Conservation (phyloP, 176 grass and related monocot genomes). For the Triticum timopheevii region DNA sequence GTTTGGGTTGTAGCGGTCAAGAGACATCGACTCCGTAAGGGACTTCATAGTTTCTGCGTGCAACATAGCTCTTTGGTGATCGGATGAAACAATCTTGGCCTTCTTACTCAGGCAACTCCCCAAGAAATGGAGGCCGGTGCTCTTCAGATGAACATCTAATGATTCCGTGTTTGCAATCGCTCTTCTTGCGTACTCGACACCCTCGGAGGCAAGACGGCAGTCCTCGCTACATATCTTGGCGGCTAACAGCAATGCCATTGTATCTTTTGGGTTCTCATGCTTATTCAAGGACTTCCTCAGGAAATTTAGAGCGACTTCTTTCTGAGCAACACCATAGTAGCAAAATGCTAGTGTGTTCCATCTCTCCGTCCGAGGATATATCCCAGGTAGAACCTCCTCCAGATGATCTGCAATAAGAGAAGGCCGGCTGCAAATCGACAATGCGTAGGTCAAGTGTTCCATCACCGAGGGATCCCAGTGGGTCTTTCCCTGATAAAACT, state of each 20-base stretch:
- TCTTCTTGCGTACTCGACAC: constrained; percentile 67
- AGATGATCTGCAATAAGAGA: constrained; percentile 55
- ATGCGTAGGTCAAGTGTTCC: constrained; percentile 76
- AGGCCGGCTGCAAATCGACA: constrained; percentile 65
- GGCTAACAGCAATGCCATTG: constrained; percentile 60
- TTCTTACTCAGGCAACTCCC: constrained; percentile 70
- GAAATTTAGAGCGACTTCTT: constrained; percentile 68
- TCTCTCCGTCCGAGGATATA: constrained; percentile 70
- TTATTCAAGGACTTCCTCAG: constrained; percentile 78
- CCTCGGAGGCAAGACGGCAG: constrained; percentile 55
- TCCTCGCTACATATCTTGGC: constrained; percentile 78
- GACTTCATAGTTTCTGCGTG: constrained; percentile 79
- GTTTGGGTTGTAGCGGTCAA: constrained; percentile 57
- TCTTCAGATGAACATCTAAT: constrained; percentile 54
- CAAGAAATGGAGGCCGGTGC: constrained; percentile 57
- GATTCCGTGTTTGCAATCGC: constrained; percentile 39
- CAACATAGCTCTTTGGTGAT: constrained; percentile 76
- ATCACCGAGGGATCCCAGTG: constrained; percentile 89
- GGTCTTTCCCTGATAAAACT: constrained; percentile 66
- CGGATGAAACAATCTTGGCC: constrained; percentile 73
- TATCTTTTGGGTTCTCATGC: constrained; percentile 79
- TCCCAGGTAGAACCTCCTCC: constrained; percentile 83
- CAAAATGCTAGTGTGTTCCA: constrained; percentile 83
- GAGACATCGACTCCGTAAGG: constrained; percentile 46
- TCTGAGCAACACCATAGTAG: constrained; percentile 54